Conservation (phyloP, 768 basidiomycete genomes). For the Pulveroboletus sp. region DNA sequence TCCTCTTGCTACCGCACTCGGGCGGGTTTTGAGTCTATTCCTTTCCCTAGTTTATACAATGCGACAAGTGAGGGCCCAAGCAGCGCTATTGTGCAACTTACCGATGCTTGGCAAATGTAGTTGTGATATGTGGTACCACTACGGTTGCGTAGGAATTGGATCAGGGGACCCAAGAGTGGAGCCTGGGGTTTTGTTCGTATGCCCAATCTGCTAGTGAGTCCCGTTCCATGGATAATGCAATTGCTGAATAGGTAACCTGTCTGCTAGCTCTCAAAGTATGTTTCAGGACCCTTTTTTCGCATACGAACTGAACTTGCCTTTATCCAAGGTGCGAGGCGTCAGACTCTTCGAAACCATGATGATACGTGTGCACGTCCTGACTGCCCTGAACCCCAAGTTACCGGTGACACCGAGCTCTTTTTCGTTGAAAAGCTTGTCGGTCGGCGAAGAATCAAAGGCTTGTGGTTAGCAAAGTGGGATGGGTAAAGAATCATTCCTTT, state of each 20-base stretch:
- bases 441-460: conserved; percentile 15
- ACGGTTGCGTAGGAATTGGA: conserved; percentile 45
- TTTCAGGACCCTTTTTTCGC: background rate
- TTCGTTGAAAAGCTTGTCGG: conserved; percentile 31
- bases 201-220: conserved; percentile 41
- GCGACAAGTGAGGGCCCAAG: conserved; percentile 29
- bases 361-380: conserved; percentile 25
- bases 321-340: conserved; percentile 14
- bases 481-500: conserved; percentile 19
- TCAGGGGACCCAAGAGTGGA: conserved; percentile 36
- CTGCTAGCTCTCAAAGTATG: conserved; percentile 13
- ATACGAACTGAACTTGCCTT: background rate
- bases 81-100: background rate
- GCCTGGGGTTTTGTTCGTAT: conserved; percentile 32
- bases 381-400: conserved; percentile 16
- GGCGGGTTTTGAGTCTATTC: background rate
- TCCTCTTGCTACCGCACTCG: background rate
- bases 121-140: conserved; percentile 49
- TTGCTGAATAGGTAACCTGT: background rate
- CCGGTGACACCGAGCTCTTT: conserved; percentile 9
- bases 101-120: conserved; percentile 18
- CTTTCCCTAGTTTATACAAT: conserved; percentile 30
- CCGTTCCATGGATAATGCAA: background rate
- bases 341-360: conserved; percentile 4
- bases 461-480: conserved; percentile 34